These are phyloP conservation scores for Colletotrichum orbiculare DNA, from an alignment of 2,329 filamentous ascomycete genomes.

Conservation along the genomic window DNA sequence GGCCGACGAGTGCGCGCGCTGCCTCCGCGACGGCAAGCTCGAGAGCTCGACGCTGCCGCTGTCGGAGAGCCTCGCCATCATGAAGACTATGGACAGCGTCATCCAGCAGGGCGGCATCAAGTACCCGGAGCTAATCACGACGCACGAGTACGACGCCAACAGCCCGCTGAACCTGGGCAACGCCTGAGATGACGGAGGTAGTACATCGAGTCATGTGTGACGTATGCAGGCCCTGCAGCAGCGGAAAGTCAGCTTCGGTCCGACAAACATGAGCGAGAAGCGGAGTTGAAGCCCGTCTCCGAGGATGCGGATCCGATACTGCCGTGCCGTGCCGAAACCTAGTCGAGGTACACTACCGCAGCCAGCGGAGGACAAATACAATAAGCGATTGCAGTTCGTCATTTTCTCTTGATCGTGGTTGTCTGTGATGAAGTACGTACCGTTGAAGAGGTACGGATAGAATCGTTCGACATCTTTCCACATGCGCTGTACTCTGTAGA, in stretches of 20 bases:
- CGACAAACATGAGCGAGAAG: conserved; percentile 1
- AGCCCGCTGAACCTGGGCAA: conserved; percentile 71
- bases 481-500: no score
- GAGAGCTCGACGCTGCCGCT: conserved; percentile 78
- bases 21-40: conserved; percentile 79
- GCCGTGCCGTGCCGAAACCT: conserved; percentile 10
- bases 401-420: neutral
- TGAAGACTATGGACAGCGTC: conserved; percentile 75
- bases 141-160: conserved; percentile 67
- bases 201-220: neutral
- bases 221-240: neutral
- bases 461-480: neutral
- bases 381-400: conserved; percentile 16
- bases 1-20: conserved; percentile 81
- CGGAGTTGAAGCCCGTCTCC: conserved; percentile 1
- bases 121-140: conserved; percentile 68
- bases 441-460: neutral
- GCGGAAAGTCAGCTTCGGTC: neutral
- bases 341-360: no score
- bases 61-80: conserved; percentile 84
- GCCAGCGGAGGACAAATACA: neutral
- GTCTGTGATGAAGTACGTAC: neutral
- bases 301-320: conserved; percentile 4
- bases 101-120: conserved; percentile 63
- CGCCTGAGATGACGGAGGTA: conserved; percentile 32